Conservation (phyloP, 2,329 filamentous ascomycete genomes). For the Trichothecium sympodiale region DNA sequence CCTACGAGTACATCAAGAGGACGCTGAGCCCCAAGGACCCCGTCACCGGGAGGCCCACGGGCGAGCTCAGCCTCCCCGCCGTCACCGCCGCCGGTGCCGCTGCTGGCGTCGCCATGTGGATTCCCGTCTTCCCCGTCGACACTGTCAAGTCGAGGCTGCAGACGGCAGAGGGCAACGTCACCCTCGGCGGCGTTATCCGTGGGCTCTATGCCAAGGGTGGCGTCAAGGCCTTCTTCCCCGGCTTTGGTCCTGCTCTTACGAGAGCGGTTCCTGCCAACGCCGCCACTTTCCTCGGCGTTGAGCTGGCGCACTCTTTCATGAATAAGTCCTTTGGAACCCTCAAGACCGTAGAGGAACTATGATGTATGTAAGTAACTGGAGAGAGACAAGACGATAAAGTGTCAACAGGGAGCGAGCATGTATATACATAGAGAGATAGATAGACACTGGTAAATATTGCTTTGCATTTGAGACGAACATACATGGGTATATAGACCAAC, state of each 20-base stretch:
- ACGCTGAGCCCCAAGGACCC: constrained; percentile 73
- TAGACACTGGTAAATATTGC: too few relatives aligned
- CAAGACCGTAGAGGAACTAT: background rate
- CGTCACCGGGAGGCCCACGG: constrained; percentile 57
- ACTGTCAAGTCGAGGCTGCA: constrained; percentile 93
- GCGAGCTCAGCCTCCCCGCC: constrained; percentile 69
- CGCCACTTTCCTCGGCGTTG: constrained; percentile 82
- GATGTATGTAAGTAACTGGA: background rate
- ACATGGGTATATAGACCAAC: too few relatives aligned
- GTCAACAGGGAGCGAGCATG: too few relatives aligned
- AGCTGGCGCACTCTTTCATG: constrained; percentile 76
- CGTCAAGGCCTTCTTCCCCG: constrained; percentile 89
- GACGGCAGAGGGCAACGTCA: constrained; percentile 77
- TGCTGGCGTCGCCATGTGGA: constrained; percentile 97
- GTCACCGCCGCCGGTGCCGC: constrained; percentile 80
- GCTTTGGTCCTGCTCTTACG: constrained; percentile 83
- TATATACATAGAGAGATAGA: too few relatives aligned
- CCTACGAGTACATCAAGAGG: constrained; percentile 93
- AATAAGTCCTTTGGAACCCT: constrained; percentile 53
- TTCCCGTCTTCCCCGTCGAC: constrained; percentile 94
- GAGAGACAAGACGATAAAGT: background rate
- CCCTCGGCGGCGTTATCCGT: constrained; percentile 66
- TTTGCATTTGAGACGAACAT: too few relatives aligned
- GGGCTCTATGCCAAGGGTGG: constrained; percentile 79
- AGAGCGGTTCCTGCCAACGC: constrained; percentile 94